Conservation (phyloP, 148 eudicot genomes). For the Mesembryanthemum crystallinum region DNA sequence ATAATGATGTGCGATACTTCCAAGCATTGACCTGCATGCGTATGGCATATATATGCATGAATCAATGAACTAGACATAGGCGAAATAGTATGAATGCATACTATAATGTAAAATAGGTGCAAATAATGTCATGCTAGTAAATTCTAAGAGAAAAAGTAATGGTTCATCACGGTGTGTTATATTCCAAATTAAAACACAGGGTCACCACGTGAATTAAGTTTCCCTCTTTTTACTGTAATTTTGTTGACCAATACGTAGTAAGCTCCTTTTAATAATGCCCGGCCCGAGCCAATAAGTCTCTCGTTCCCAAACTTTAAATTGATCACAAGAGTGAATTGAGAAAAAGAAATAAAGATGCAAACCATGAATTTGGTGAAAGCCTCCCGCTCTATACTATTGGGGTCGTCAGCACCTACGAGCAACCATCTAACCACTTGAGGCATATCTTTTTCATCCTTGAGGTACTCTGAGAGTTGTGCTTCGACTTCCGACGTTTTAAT, state of each 20-base stretch:
- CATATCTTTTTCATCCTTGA: background rate
- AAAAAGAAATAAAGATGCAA: too few relatives aligned
- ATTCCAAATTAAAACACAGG: background rate
- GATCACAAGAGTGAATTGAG: too few relatives aligned
- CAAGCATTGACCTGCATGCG: constrained; percentile 15
- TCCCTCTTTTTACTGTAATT: too few relatives aligned
- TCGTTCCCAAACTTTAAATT: background rate
- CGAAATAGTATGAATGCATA: background rate
- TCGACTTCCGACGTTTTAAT: background rate
- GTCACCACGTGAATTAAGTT: too few relatives aligned
- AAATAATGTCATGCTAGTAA: too few relatives aligned
- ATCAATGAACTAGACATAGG: background rate
- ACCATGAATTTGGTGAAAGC: constrained; percentile 18
- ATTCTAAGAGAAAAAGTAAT: too few relatives aligned
- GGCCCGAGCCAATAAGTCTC: too few relatives aligned
- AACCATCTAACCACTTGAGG: background rate
- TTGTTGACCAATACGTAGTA: too few relatives aligned
- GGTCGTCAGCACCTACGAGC: constrained; percentile 17
- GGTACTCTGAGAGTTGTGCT: background rate
- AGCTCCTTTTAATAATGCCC: too few relatives aligned
- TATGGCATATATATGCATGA: background rate
- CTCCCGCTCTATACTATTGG: background rate
- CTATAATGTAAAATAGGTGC: too few relatives aligned
- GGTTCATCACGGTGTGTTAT: too few relatives aligned
- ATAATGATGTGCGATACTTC: constrained; percentile 13